phyloP scores from a whole-genome alignment of 208 protist species.

The Wallacemonas sp. region DNA sequence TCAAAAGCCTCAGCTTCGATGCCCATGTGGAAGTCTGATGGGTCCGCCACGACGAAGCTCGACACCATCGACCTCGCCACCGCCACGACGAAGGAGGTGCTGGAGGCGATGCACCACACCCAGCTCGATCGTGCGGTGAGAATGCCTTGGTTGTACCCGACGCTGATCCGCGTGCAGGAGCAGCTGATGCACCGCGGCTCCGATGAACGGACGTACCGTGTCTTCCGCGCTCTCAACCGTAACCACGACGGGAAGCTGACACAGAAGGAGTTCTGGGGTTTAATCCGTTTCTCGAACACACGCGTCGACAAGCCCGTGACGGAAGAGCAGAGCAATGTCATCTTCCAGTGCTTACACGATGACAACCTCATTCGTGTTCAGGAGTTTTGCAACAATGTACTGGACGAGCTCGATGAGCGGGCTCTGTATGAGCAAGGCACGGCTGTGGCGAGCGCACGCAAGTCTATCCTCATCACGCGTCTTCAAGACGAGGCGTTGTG shows the following conservation, averaged over 20 bases:
- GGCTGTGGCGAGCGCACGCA: not conserved
- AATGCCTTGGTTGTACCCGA: constrained; percentile 62
- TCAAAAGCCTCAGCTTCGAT: not conserved
- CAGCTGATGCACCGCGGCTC: constrained; percentile 42
- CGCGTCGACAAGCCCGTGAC: constrained; percentile 48
- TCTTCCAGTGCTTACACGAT: constrained; percentile 41
- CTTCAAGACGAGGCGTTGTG: not conserved
- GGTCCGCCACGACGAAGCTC: not conserved
- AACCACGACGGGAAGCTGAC: constrained; percentile 48
- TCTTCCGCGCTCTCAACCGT: constrained; percentile 57
- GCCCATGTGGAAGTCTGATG: not conserved
- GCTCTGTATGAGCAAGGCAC: not conserved
- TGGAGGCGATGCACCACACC: constrained; percentile 4
- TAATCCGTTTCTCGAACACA: constrained; percentile 55
- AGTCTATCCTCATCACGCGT: not conserved
- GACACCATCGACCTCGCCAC: not conserved
- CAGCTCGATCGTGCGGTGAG: constrained; percentile 12
- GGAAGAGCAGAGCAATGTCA: constrained; percentile 27
- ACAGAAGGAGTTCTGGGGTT: constrained; percentile 47
- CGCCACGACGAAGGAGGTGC: not conserved
- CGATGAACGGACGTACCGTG: constrained; percentile 27
- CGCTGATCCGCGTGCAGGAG: constrained; percentile 57
- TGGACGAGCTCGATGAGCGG: not conserved
- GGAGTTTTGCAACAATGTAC: not conserved
- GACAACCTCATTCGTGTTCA: constrained; percentile 29